A percentile compares a stretch with the other conserved stretches of the same genome.
phyloP scores from a whole-genome alignment of 192 early-diverging fungal genomes.

The Linnemannia zychae region DNA sequence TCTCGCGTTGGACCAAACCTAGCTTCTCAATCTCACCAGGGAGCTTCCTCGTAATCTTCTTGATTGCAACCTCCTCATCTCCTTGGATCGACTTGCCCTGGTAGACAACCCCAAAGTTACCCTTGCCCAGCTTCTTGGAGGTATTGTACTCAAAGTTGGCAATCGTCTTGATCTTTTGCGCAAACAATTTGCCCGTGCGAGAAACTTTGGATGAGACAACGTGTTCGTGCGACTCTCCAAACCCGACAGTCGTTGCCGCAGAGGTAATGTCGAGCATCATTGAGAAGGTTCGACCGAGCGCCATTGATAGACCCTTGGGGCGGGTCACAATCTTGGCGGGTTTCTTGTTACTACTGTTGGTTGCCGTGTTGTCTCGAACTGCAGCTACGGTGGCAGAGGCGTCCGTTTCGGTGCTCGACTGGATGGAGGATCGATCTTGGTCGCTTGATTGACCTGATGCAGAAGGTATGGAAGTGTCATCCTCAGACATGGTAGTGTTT shows the following conservation, averaged over 20 bases:
- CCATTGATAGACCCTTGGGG: neutral
- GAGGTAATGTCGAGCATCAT: slow-evolving; percentile 4
- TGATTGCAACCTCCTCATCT: slow-evolving; percentile 34
- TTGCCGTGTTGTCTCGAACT: neutral
- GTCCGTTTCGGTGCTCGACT: neutral
- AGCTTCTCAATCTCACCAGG: slow-evolving; percentile 49
- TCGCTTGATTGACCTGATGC: neutral
- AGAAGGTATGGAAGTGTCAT: slow-evolving; percentile 9
- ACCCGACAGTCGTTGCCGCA: neutral
- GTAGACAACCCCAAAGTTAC: slow-evolving; percentile 52
- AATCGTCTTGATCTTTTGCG: slow-evolving; percentile 47
- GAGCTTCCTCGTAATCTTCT: slow-evolving; percentile 44
- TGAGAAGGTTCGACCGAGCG: neutral
- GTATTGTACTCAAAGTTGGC: slow-evolving; percentile 46
- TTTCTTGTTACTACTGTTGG: neutral
- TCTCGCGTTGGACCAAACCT: slow-evolving; percentile 48
- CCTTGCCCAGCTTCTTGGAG: slow-evolving; percentile 45
- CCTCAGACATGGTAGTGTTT: slow-evolving; percentile 22
- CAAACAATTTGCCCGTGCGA: slow-evolving; percentile 40
- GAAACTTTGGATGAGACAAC: slow-evolving; percentile 36
- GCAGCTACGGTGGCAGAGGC: neutral
- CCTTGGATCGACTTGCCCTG: slow-evolving; percentile 32
- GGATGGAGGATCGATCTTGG: neutral
- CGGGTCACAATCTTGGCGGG: slow-evolving; percentile 23
- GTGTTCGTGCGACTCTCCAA: neutral